phyloP scores from a whole-genome alignment of 2,329 filamentous ascomycete species.

The Colletotrichum kahawae region DNA sequence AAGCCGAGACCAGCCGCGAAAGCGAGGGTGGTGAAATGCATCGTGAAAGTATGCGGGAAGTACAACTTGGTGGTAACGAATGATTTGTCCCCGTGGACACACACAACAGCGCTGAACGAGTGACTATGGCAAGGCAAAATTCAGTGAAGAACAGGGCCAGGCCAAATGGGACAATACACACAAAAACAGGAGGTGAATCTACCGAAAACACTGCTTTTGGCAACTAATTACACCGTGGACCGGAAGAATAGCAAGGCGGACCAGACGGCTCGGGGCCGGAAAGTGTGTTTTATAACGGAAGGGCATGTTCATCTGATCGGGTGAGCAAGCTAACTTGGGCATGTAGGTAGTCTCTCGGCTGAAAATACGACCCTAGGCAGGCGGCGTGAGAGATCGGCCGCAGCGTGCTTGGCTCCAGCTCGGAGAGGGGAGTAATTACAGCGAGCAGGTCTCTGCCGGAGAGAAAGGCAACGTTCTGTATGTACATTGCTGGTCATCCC shows the following conservation, averaged over 20 bases:
- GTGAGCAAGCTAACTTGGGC: not conserved
- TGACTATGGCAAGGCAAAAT: not conserved
- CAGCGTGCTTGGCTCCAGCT: slow-evolving; percentile 2
- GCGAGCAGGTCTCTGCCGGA: not conserved
- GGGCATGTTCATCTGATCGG: not conserved
- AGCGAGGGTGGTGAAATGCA: slow-evolving; percentile 8
- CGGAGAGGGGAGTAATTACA: not conserved
- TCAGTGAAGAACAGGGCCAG: slow-evolving; percentile 13
- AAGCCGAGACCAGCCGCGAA: slow-evolving; percentile 7
- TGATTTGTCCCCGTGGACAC: not conserved
- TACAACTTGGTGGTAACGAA: not conserved
- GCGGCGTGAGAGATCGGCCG: not conserved
- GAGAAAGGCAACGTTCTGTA: not conserved
- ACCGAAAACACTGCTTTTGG: not conserved
- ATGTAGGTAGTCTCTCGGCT: not conserved
- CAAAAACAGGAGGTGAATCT: not conserved
- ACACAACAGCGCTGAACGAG: slow-evolving; percentile 2
- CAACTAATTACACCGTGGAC: slow-evolving; percentile 4
- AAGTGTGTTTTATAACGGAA: slow-evolving; percentile 17
- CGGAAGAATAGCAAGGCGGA: not conserved
- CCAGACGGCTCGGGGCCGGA: not conserved
- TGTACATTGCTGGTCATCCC: not conserved
- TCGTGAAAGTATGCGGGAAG: not conserved
- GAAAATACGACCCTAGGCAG: slow-evolving; percentile 1
- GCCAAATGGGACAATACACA: slow-evolving; percentile 1